Conservation (phyloP, 192 early-diverging fungal species). For the Podila minutissima region DNA sequence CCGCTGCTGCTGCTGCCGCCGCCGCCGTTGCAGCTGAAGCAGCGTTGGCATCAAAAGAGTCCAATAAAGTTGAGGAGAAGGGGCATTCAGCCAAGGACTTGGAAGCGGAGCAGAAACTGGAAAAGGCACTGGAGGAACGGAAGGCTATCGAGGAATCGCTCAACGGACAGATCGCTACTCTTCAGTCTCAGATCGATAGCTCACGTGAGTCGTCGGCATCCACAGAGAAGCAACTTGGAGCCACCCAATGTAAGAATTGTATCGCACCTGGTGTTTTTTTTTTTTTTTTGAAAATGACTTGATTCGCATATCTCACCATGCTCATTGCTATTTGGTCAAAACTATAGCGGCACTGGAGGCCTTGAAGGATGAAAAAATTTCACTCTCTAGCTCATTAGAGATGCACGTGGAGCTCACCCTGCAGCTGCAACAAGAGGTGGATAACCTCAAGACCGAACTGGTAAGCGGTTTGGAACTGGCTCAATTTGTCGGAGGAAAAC, state of each 20-base stretch:
- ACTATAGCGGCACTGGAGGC: slow-evolving; percentile 25
- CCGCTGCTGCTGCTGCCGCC: too few relatives aligned
- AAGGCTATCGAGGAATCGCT: slow-evolving; percentile 32
- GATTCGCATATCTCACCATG: neutral
- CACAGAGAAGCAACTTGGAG: slow-evolving; percentile 35
- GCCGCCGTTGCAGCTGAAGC: too few relatives aligned
- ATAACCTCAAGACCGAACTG: slow-evolving; percentile 12
- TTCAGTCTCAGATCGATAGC: slow-evolving; percentile 12
- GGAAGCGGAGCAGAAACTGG: slow-evolving; percentile 26
- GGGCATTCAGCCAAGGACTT: slow-evolving; percentile 5
- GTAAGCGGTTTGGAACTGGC: neutral
- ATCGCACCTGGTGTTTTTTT: neutral
- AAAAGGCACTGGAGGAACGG: slow-evolving; percentile 32
- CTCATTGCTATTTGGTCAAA: neutral
- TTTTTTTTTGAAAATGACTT: neutral
- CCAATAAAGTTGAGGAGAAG: neutral
- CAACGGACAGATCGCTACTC: slow-evolving; percentile 32
- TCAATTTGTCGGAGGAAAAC: neutral
- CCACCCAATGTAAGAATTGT: slow-evolving; percentile 40
- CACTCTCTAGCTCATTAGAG: slow-evolving; percentile 36
- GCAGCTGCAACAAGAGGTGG: slow-evolving; percentile 44
- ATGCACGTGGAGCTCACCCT: slow-evolving; percentile 37
- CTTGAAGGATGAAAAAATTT: slow-evolving; percentile 27
- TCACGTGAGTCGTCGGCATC: neutral
- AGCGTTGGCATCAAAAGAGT: too few relatives aligned